Evolutionary conservation across 75 land plant species (phyloP).

Genomic region (Sequoia sempervirens): DNA sequence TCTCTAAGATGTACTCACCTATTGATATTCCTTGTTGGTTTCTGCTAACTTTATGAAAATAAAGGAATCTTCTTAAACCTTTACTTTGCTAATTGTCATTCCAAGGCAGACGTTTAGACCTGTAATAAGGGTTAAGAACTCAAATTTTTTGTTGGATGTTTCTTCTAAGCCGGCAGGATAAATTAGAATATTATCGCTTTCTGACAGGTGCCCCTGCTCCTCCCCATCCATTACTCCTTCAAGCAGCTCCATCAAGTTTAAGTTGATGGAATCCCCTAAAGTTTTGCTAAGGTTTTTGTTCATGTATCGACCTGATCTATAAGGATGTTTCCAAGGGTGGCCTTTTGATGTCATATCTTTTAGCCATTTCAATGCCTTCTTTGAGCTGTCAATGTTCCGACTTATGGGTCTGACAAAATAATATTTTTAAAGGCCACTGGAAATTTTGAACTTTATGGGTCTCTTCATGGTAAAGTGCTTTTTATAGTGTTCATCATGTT

Average conservation of each 20-base stretch:
- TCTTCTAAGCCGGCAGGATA: background rate
- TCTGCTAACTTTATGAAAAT: background rate
- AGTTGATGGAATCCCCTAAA: background rate
- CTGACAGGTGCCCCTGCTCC: background rate
- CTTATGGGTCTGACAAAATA: background rate
- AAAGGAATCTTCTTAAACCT: background rate
- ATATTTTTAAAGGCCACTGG: background rate
- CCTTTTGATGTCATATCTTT: background rate
- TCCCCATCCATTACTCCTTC: background rate
- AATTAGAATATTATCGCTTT: too few relatives aligned
- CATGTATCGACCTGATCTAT: background rate
- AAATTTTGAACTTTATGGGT: background rate
- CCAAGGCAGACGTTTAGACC: background rate
- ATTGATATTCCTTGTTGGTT: background rate
- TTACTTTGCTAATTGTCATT: background rate
- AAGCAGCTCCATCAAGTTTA: background rate
- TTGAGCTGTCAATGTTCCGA: background rate
- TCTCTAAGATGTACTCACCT: background rate
- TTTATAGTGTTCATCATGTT: background rate
- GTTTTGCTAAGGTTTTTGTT: background rate
- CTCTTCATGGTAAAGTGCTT: background rate
- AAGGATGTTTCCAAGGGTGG: background rate
- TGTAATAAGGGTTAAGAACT: background rate
- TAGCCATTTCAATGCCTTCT: background rate
- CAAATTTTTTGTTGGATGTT: background rate